Conservation (phyloP, 768 basidiomycete species). For the Omphalotus guepiniiformis region DNA sequence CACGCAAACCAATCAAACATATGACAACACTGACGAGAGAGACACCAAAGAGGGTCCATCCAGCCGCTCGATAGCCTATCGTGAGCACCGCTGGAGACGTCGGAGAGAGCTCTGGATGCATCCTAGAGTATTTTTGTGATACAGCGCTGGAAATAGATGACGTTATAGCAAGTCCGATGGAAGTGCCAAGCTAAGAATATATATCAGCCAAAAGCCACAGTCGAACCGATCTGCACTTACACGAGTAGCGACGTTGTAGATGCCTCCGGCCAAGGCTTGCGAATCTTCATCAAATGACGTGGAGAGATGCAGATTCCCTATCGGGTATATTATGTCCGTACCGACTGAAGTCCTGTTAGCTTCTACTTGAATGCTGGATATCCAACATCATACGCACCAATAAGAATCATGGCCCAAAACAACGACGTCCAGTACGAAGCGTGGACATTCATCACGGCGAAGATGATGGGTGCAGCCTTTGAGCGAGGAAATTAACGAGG, state of each 20-base stretch:
- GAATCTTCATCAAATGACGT: conserved; percentile 23
- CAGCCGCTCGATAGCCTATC: conserved; percentile 29
- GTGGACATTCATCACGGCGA: conserved; percentile 26
- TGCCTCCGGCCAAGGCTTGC: conserved; percentile 26
- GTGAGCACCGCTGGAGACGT: conserved; percentile 27
- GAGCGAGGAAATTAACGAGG: background rate
- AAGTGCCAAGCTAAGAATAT: conserved; percentile 26
- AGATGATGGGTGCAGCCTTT: conserved; percentile 27
- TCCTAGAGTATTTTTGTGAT: conserved; percentile 18
- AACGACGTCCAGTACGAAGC: conserved; percentile 28
- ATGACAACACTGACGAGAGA: conserved; percentile 13
- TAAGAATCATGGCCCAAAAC: conserved; percentile 26
- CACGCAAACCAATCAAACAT: conserved; percentile 13
- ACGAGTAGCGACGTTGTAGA: conserved; percentile 28
- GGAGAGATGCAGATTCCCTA: conserved; percentile 24
- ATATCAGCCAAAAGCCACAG: background rate
- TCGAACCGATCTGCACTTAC: conserved; percentile 11
- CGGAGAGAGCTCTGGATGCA: conserved; percentile 18
- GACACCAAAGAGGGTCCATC: conserved; percentile 20
- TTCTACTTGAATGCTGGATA: conserved; percentile 19
- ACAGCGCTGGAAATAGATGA: conserved; percentile 26
- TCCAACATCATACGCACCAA: conserved; percentile 13
- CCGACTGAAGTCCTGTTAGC: conserved; percentile 13
- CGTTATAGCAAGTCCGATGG: conserved; percentile 28
- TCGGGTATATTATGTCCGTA: conserved; percentile 24